Evolutionary conservation across 1,284 basidiomycete species (phyloP), one percentile per base, ranked within the genome.

Genomic region (Sphaerobolus stellatus): DNA sequence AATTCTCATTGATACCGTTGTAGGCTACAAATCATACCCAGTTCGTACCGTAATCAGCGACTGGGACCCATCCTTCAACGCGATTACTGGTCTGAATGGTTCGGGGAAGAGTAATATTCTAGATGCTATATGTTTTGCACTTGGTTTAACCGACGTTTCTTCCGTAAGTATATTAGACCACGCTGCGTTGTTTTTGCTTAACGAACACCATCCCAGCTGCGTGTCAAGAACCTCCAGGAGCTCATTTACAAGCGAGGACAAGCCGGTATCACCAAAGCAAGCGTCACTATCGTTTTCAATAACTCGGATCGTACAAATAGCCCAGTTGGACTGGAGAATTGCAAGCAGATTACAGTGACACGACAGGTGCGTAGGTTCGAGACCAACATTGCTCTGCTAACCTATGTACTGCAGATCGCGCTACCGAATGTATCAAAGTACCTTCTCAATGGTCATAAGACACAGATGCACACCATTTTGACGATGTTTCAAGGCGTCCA

Each of bases 241-340:
- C 84, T 99, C 61, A 98, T 99, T 58, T 97, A 97, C 80, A 97
- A 92, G 71, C 92, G 96, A 44, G 97, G 97, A 3, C 95, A 98
- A 70, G 96, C 97, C 9, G 97, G 97, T 18, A 81, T 99, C 57
- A 95, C 93, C 4, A 97, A 97, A 75, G 97, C 97, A 1, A 96
- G 93, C 58, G 97, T 99, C 2, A 98, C 97, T 14, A 94, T 99
- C 65, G 95, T 99, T 1, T 99, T 99, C 70, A 94, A 99, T 79
- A 99, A 99, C 70, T 91, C 92, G n/a, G 94, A 99, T 69, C 80
- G 84, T 28, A 78, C 83, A 18, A 94, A 84, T 58, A 93, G 92
- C 60, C 97, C 95, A 0, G 80, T 89, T 2, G 94, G 94, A 1
- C 84, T 92, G 44, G 88, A 94, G 67, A 81, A 90, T 57, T 86